These are phyloP conservation scores for barley (Hordeum vulgare) DNA, from an alignment of 176 grass and related monocot genomes.

Conservation along the genomic window DNA sequence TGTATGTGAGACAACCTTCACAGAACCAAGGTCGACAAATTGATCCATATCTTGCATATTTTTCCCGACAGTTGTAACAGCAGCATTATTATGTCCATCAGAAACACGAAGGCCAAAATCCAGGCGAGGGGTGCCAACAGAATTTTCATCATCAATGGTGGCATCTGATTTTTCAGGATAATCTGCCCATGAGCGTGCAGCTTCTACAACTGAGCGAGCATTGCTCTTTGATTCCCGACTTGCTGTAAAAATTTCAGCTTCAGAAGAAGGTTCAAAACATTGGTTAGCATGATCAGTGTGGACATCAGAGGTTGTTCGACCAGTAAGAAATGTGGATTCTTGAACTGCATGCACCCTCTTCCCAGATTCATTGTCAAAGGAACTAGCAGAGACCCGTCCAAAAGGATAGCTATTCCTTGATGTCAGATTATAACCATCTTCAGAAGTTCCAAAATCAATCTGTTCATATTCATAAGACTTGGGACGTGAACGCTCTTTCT, in stretches of 20 bases:
- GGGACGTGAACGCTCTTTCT: constrained; percentile 69
- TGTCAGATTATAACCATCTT: constrained; percentile 58
- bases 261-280: constrained; percentile 10
- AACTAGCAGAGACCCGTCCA: constrained; percentile 49
- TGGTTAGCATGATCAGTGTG: constrained; percentile 24
- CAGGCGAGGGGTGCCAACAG: constrained; percentile 54
- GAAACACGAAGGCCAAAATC: constrained; percentile 41
- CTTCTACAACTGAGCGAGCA: constrained; percentile 27
- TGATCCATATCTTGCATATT: constrained; percentile 30
- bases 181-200: constrained; percentile 51
- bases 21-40: constrained; percentile 30
- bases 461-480: constrained; percentile 92
- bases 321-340: constrained; percentile 32
- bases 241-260: constrained; percentile 23
- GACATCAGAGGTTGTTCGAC: constrained; percentile 21
- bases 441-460: constrained; percentile 66
- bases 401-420: constrained; percentile 53
- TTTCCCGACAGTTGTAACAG: constrained; percentile 26
- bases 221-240: constrained; percentile 32
- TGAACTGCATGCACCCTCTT: constrained; percentile 36
- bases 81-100: constrained; percentile 27
- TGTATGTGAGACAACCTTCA: constrained; percentile 20
- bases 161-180: constrained; percentile 60
- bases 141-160: constrained; percentile 52
- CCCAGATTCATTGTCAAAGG: constrained; percentile 42